Evolutionary conservation across 257 asterid species (phyloP), one percentile per base, ranked within the genome.

Genomic region (Plantago ovata): DNA sequence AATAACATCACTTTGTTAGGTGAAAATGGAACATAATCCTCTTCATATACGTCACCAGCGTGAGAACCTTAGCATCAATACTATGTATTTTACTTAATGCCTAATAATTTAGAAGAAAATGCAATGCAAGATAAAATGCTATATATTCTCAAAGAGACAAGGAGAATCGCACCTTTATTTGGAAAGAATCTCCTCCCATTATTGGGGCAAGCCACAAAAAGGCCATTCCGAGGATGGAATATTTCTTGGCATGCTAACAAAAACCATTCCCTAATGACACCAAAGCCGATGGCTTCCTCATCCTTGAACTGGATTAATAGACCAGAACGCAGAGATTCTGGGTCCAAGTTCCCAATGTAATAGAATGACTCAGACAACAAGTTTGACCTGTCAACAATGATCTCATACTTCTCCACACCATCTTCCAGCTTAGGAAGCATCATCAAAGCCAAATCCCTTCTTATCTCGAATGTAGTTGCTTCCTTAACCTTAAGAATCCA

Each of bases 181-280:
- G 98, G 98, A 64, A 68, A 85, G 76, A 92, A 92, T 81, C 95
- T 85, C 77, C 98, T 82, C 20, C 85, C 81, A 56, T 92, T 96
- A 64, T 73, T 81, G 15, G 95, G 86, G 56, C 96, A 92, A 50
- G 98, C 78, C 41, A 84, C 79, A 73, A 83, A 92, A 44, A 92
- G 95, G 16, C 95, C 89, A 74, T 92, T 85, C 60, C 82, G 90
- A 64, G 95, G 96, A 74, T 85, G 80, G 75, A 92, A 92, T 38
- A 88, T 77, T 55, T 84, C 94, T 67, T 84, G 95, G 76, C 91
- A 92, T 56, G 85, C 94, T 82, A 85, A 79, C 75, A 82, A 73
- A 80, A 92, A 88, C 98, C 98, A 92, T 69, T 92, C 98, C 45
- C 95, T 78, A 60, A 92, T 75, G 39, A 92, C 96, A 44, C 98